These are phyloP conservation scores for Aspergillus nomiae DNA, from an alignment of 2,329 filamentous ascomycete genomes.

Conservation along the genomic window DNA sequence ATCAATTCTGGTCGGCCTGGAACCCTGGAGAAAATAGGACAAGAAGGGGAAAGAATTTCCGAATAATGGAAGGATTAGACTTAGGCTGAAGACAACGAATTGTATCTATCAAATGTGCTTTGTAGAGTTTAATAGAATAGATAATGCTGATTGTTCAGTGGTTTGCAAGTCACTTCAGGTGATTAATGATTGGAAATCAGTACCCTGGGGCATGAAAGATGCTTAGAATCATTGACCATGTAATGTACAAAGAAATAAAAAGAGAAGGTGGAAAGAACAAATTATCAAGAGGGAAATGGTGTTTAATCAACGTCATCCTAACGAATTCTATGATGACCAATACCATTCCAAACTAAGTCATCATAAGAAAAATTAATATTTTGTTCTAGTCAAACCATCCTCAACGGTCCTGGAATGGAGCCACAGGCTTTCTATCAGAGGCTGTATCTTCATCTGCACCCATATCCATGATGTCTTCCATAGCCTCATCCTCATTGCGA, in stretches of 20 bases:
- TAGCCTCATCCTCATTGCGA: conserved; percentile 28
- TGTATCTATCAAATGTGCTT: neutral
- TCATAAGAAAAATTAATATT: neutral
- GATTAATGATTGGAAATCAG: neutral
- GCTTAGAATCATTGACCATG: neutral
- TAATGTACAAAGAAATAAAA: neutral
- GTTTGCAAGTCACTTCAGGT: neutral
- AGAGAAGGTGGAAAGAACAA: neutral
- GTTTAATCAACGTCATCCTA: neutral
- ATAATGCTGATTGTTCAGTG: neutral
- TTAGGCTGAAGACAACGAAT: neutral
- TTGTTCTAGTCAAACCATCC: neutral
- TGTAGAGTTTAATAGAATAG: neutral
- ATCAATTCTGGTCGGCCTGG: neutral
- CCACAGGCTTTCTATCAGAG: conserved; percentile 29
- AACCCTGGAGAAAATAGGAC: neutral
- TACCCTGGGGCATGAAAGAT: neutral
- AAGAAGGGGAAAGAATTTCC: no score
- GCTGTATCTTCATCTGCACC: conserved; percentile 22
- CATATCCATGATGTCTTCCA: conserved; percentile 22
- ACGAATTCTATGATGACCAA: neutral
- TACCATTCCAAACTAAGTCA: neutral
- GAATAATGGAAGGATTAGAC: neutral
- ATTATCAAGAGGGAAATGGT: neutral
- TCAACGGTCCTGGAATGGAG: conserved; percentile 38